These are phyloP conservation scores for Blastobotrys capitulatus DNA, from an alignment of 1,139 yeast genomes.

Conservation along the genomic window DNA sequence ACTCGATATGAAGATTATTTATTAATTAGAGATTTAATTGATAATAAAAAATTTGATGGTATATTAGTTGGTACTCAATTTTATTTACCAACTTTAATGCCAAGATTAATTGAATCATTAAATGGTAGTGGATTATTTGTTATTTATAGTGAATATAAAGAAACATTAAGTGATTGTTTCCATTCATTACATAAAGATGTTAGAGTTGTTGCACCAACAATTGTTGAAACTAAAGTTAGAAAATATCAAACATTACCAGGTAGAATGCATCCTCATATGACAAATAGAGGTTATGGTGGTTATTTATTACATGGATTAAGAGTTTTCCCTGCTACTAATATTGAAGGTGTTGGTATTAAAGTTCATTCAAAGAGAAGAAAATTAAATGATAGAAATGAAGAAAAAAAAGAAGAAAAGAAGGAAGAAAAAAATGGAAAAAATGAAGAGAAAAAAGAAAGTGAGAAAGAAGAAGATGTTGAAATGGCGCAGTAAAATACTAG, in stretches of 20 bases:
- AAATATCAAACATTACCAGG: conserved; percentile 92
- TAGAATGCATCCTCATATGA: conserved; percentile 91
- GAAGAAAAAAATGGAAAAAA: background rate
- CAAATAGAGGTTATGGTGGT: conserved; percentile 91
- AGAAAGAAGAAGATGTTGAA: too few species aligned
- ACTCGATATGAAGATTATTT: conserved; percentile 47
- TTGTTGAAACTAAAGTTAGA: conserved; percentile 76
- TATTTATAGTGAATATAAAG: conserved; percentile 76
- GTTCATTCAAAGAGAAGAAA: conserved; percentile 23
- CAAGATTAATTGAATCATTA: conserved; percentile 55
- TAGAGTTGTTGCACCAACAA: conserved; percentile 75
- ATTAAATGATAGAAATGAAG: background rate
- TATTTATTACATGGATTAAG: conserved; percentile 73
- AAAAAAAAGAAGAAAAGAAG: background rate
- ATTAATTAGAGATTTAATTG: conserved; percentile 47
- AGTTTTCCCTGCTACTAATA: conserved; percentile 61
- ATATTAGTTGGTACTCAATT: conserved; percentile 69
- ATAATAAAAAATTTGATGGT: conserved; percentile 65
- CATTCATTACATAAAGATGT: conserved; percentile 61
- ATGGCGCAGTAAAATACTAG: too few species aligned
- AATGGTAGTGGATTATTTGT: conserved; percentile 88
- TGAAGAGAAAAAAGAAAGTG: background rate
- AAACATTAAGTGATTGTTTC: conserved; percentile 65
- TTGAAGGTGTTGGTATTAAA: conserved; percentile 36
- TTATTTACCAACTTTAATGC: conserved; percentile 59